A percentile compares a stretch with the other conserved stretches of the same genome.
Conservation (phyloP, 257 asterid genomes). For the Lantana camara region DNA sequence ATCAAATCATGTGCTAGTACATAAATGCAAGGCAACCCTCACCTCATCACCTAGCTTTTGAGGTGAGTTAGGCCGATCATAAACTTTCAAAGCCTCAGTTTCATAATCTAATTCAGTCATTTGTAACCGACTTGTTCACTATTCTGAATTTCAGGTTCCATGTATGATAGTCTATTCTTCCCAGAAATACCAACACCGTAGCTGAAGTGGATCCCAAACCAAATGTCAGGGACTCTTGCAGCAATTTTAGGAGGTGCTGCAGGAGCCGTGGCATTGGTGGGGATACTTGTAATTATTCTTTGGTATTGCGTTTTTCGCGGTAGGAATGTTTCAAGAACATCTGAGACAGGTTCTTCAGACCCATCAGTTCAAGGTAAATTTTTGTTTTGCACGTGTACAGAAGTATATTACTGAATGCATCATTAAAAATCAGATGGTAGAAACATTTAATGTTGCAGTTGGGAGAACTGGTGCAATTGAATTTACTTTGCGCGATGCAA, state of each 20-base stretch:
- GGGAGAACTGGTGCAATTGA: constrained; percentile 66
- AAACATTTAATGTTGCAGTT: constrained; percentile 41
- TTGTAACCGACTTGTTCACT: constrained; percentile 6
- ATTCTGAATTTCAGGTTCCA: constrained; percentile 55
- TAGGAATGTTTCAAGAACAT: constrained; percentile 60
- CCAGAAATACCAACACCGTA: constrained; percentile 31
- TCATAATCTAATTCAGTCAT: background rate
- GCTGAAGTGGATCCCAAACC: constrained; percentile 66
- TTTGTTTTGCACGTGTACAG: background rate
- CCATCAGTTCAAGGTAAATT: constrained; percentile 70
- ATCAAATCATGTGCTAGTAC: no score
- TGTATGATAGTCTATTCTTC: constrained; percentile 36
- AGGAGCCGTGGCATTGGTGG: constrained; percentile 93
- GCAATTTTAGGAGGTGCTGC: constrained; percentile 96
- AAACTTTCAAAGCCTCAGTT: background rate
- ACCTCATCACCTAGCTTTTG: no score
- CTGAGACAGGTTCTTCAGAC: constrained; percentile 87
- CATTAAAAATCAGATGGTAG: constrained; percentile 13
- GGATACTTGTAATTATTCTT: constrained; percentile 45
- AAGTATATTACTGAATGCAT: constrained; percentile 7
- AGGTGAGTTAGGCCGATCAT: no score
- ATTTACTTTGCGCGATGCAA: constrained; percentile 65
- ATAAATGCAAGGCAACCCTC: no score
- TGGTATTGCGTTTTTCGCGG: constrained; percentile 58
- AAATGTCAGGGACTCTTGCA: constrained; percentile 97